Conservation (phyloP, 805 yeast species). For the Suhomyces sp. region DNA sequence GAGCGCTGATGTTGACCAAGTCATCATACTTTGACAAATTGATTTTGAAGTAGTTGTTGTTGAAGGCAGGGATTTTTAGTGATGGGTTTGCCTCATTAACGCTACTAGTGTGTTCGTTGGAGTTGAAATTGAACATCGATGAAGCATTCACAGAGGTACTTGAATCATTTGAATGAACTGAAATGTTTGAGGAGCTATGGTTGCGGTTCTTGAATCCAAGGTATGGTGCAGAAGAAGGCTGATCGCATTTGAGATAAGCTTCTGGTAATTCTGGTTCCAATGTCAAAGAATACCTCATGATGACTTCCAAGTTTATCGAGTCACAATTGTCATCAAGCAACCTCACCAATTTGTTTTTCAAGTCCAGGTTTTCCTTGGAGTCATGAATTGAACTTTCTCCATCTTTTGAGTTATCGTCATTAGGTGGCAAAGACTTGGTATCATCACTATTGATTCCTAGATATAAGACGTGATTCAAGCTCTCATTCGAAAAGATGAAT, state of each 20-base stretch:
- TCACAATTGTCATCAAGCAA: constrained; percentile 43
- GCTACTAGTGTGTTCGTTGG: neutral
- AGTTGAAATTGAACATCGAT: neutral
- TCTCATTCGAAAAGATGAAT: constrained; percentile 42
- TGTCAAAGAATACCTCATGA: constrained; percentile 62
- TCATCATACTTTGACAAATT: constrained; percentile 36
- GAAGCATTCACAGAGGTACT: constrained; percentile 10
- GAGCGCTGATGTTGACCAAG: constrained; percentile 9
- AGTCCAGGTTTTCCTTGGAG: constrained; percentile 5
- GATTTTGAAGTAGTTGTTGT: constrained; percentile 34
- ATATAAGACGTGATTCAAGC: constrained; percentile 41
- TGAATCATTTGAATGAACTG: constrained; percentile 26
- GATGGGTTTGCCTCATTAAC: constrained; percentile 15
- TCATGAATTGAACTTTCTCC: neutral
- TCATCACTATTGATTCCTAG: constrained; percentile 38
- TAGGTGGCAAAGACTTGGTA: constrained; percentile 18
- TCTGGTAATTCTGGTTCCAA: constrained; percentile 60
- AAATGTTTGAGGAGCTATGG: constrained; percentile 17
- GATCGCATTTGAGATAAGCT: constrained; percentile 23
- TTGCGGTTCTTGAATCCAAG: constrained; percentile 11
- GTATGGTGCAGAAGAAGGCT: constrained; percentile 1
- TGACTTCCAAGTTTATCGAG: constrained; percentile 47
- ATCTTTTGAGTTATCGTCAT: constrained; percentile 8
- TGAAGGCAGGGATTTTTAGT: constrained; percentile 32
- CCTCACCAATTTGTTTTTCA: constrained; percentile 38